A percentile compares a stretch with the other conserved stretches of the same genome.
These are phyloP conservation scores for Bretschneidera sinensis DNA, from an alignment of 345 rosid species.

Conservation along the genomic window DNA sequence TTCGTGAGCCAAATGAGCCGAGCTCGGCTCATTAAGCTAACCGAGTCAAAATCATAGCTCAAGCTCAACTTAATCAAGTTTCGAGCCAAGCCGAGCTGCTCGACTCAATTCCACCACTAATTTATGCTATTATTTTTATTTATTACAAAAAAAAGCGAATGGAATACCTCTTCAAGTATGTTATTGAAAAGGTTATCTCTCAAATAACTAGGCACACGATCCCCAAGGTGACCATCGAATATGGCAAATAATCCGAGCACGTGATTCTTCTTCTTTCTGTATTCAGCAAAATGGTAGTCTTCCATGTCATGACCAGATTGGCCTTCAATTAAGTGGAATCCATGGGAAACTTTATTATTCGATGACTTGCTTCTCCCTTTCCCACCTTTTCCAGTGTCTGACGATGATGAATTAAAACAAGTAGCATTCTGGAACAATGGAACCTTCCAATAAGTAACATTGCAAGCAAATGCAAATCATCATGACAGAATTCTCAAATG, in stretches of 20 bases:
- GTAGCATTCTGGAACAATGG: constrained; percentile 22
- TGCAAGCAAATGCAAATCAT: neutral
- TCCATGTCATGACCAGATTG: constrained; percentile 65
- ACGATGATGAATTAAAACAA: constrained; percentile 34
- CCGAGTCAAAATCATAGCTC: too few species aligned
- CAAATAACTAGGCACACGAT: constrained; percentile 49
- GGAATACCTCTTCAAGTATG: constrained; percentile 41
- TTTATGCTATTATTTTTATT: too few species aligned
- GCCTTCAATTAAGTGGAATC: constrained; percentile 54
- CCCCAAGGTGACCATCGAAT: constrained; percentile 59
- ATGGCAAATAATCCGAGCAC: constrained; percentile 54
- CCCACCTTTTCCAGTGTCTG: constrained; percentile 47
- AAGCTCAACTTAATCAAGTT: too few species aligned
- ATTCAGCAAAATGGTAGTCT: constrained; percentile 57
- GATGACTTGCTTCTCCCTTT: constrained; percentile 44
- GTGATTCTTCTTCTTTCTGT: constrained; percentile 35
- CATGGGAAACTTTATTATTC: constrained; percentile 35
- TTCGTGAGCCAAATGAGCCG: too few species aligned
- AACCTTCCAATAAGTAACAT: neutral
- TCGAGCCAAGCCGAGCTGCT: too few species aligned
- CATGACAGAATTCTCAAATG: neutral
- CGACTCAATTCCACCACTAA: too few species aligned
- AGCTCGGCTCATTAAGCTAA: too few species aligned
- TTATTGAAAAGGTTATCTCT: constrained; percentile 48
- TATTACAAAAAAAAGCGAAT: neutral